Percentiles rank a stretch among this genome's conserved stretches.
Conservation (phyloP, 2,329 filamentous ascomycete genomes). For the Colletotrichum sp. region DNA sequence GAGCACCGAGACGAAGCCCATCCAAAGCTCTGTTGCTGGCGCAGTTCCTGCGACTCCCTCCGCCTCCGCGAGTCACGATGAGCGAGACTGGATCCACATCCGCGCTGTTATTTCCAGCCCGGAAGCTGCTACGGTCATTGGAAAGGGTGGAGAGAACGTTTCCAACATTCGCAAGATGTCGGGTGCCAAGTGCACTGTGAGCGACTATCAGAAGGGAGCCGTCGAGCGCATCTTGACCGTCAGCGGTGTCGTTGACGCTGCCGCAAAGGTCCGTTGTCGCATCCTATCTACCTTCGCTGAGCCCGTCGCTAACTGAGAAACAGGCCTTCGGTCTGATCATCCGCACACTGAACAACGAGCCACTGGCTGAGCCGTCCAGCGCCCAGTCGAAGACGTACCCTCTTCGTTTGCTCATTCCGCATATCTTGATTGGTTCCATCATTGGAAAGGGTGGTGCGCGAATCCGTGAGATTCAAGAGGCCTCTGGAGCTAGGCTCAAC, state of each 20-base stretch:
- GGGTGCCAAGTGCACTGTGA: slow-evolving; percentile 97
- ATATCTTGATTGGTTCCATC: slow-evolving; percentile 97
- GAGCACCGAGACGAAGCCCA: slow-evolving; percentile 52
- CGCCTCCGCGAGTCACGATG: slow-evolving; percentile 71
- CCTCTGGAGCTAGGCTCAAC: slow-evolving; percentile 93
- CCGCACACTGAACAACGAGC: slow-evolving; percentile 96
- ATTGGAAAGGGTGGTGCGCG: slow-evolving; percentile 96
- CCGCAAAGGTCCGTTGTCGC: slow-evolving; percentile 75
- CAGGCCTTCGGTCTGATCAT: slow-evolving; percentile 98
- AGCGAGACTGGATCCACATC: slow-evolving; percentile 96
- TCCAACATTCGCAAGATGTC: slow-evolving; percentile 95
- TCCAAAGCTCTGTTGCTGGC: slow-evolving; percentile 33
- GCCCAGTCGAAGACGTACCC: slow-evolving; percentile 97
- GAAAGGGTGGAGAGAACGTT: slow-evolving; percentile 98
- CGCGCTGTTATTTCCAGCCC: slow-evolving; percentile 96
- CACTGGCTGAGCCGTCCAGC: slow-evolving; percentile 84
- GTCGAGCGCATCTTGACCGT: slow-evolving; percentile 98
- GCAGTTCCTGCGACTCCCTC: slow-evolving; percentile 43
- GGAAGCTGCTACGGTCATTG: slow-evolving; percentile 96
- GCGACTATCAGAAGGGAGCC: slow-evolving; percentile 95
- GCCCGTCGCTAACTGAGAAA: background rate
- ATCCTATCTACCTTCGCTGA: background rate
- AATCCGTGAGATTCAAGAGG: slow-evolving; percentile 98
- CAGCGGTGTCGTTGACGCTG: slow-evolving; percentile 93
- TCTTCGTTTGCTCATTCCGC: slow-evolving; percentile 90